Base-by-base conservation (phyloP, 306 rosid genomes). In the Cicer judaicum region DNA sequence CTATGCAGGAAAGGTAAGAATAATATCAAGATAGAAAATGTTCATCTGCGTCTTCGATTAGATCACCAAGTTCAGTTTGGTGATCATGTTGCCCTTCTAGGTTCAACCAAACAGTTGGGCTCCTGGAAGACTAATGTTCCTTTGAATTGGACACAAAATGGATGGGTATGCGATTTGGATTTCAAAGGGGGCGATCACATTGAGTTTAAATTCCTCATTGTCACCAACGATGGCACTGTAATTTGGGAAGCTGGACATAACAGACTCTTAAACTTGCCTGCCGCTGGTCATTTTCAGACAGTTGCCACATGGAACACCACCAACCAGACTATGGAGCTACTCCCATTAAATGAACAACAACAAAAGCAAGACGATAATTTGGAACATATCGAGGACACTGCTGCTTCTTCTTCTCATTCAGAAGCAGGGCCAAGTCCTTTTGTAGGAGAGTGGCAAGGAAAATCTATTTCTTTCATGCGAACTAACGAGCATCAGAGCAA, bases 391-490 rank as follows among this genome's bases (percentile, higher is more conserved):
- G 4, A 29, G 36, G 36, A 29, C 36, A 29, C 36, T 29, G 5
- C 36, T 71, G 10, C 70, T 14, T 12, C 77, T 77, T 46, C 34
- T 21, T 38, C 79, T 78, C 61, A 18, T 61, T 60, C 55, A 36
- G 92, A 72, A 72, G 18, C 69, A 41, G 86, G 57, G 79, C 48
- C 84, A 29, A 94, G 96, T 80, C 92, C 97, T 81, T 94, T 94
- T 81, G 97, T 94, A 12, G 98, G 89, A 55, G 88, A 91, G 72
- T 94, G 98, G 98, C 91, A 90, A 76, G 98, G 98, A 61, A 86
- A 87, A 71, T 21, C 79, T 57, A 62, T 75, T 62, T 87, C 96
- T 47, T 94, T 94, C 79, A 90, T 88, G 97, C 85, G 10, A 67
- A 86, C 97, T 42, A 91, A 88, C 68, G 86, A 94, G 49, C 96